Percentiles rank a stretch among this genome's conserved stretches.
phyloP scores from a whole-genome alignment of 2,329 filamentous ascomycete genomes.

The Aspergillus oerlinghausenensis region DNA sequence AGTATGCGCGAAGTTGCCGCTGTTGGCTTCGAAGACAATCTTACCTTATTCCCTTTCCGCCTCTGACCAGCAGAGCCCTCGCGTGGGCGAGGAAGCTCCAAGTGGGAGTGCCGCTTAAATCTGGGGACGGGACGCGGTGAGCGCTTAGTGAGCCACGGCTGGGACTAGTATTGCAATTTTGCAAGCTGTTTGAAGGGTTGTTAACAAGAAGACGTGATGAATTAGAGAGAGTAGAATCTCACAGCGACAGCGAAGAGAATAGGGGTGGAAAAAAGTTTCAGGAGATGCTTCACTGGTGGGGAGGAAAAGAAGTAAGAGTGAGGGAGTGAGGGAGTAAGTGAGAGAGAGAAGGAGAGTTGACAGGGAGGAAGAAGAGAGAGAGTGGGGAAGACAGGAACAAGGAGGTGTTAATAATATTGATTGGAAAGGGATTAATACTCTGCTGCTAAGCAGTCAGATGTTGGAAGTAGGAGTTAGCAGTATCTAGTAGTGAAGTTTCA shows the following conservation, averaged over 20 bases:
- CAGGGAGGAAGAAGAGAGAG: constrained; percentile 6
- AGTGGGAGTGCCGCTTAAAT: constrained; percentile 12
- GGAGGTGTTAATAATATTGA: constrained; percentile 3
- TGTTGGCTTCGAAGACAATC: background rate
- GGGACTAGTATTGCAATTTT: background rate
- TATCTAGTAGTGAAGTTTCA: background rate
- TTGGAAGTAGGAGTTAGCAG: background rate
- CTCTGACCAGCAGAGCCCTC: constrained; percentile 8
- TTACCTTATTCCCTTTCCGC: background rate
- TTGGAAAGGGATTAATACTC: background rate
- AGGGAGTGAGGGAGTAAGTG: constrained; percentile 1
- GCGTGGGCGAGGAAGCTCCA: constrained; percentile 12
- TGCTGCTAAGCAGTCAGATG: background rate
- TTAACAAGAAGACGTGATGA: constrained; percentile 2
- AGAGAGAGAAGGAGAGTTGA: constrained; percentile 1
- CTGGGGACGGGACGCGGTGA: constrained; percentile 9
- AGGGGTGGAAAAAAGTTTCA: background rate
- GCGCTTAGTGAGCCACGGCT: background rate
- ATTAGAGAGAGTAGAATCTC: background rate
- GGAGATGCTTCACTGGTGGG: background rate
- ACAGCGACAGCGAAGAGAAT: background rate
- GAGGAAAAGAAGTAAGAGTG: constrained; percentile 9
- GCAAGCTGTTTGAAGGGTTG: background rate
- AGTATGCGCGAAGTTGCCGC: background rate
- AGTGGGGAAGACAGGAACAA: constrained; percentile 13